Evolutionary conservation across 768 basidiomycete species (phyloP), one percentile per base, ranked within the genome.

Genomic region (Naganishia onofrii): DNA sequence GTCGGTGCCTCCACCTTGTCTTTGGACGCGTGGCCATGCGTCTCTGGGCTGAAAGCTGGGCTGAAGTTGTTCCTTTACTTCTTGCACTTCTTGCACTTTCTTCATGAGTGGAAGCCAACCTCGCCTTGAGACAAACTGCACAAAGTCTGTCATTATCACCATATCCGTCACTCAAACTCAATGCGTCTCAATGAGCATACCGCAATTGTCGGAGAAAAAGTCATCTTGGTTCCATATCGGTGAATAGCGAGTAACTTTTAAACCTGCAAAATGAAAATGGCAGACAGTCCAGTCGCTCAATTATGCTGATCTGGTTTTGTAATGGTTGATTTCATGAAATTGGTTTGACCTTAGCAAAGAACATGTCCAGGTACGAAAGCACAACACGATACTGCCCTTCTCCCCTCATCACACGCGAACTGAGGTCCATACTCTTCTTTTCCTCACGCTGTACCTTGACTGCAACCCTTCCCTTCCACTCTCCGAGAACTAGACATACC

Each of bases 221-320:
- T 91, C 31, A 84, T 93, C 26, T 84, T 97, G 12, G 88, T 93
- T 0, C 93, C 92, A 6, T 95, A 95, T 78, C 84, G 85, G 80
- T 86, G 80, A 52, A 60, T 32, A 23, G 42, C 53, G 5, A 23
- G 31, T 38, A 69, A 36, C n/a, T 44, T 29, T n/a, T 19, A 17
- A 4, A 34, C 42, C 42, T 8, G 42, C 42, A 42, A n/a, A 36
- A 21, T 15, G 7, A 46, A 6, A 12, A 51, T 23, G 32, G 28
- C 54, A 29, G 42, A 42, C 29, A 19, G 29, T 29, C 54, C 3
- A 19, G 4, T 55, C 7, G 54, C 5, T 15, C 54, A 17, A 10
- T 5, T 19, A 3, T 32, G 29, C 57, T 58, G 32, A 42, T 44
- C 10, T 1, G 48, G n/a, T 51, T 12, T 44, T 42, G 36, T 23